phyloP scores from a whole-genome alignment of 345 rosid species.

The Sisymbrium irio region DNA sequence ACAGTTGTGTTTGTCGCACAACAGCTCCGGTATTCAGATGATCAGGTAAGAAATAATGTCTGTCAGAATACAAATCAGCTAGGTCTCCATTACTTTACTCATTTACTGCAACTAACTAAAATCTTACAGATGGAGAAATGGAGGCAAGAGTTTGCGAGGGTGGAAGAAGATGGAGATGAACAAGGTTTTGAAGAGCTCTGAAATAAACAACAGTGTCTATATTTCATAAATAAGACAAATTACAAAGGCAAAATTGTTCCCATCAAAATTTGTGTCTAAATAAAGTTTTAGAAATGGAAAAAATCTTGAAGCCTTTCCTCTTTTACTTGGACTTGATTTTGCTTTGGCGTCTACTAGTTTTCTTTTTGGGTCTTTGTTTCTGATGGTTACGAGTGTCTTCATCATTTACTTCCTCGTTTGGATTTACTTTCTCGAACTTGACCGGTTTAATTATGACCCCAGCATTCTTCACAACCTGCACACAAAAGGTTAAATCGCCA shows the following conservation, averaged over 20 bases:
- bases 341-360: slow-evolving; percentile 20
- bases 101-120: not conserved
- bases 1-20: slow-evolving; percentile 66
- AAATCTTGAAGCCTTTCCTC: not conserved
- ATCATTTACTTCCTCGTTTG: slow-evolving; percentile 48
- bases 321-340: slow-evolving; percentile 19
- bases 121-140: slow-evolving; percentile 67
- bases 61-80: not conserved
- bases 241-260: slow-evolving; percentile 1
- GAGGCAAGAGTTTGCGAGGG: slow-evolving; percentile 69
- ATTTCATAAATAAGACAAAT: slow-evolving; percentile 1
- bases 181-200: slow-evolving; percentile 78
- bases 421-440: slow-evolving; percentile 64
- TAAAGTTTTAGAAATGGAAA: slow-evolving; percentile 2
- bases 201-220: not conserved
- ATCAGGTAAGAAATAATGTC: slow-evolving; percentile 51
- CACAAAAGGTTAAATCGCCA: not conserved
- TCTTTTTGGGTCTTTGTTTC: slow-evolving; percentile 39
- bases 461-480: slow-evolving; percentile 75
- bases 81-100: not conserved
- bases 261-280: slow-evolving; percentile 6
- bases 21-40: slow-evolving; percentile 78
- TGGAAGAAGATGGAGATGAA: slow-evolving; percentile 89
- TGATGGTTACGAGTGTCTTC: slow-evolving; percentile 42
- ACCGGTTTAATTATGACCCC: slow-evolving; percentile 82